These are phyloP conservation scores for Taphrina betulina DNA, from an alignment of 1,139 yeast genomes.

Conservation along the genomic window DNA sequence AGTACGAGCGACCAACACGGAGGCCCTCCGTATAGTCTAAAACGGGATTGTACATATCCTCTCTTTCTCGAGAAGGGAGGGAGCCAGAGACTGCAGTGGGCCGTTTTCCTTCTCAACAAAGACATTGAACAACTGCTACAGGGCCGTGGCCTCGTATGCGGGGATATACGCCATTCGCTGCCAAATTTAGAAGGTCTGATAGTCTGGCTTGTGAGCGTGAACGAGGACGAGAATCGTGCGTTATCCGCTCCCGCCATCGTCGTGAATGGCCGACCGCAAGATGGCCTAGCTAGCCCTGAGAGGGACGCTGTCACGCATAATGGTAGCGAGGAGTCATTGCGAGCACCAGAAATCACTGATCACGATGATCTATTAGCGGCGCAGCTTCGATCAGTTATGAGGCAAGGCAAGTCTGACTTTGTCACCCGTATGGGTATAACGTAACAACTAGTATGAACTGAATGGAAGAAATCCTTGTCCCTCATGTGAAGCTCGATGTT, in stretches of 20 bases:
- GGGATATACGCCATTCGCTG: conserved; percentile 46
- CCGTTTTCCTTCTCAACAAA: conserved; percentile 51
- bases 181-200: conserved; percentile 48
- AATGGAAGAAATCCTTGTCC: no score
- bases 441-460: no score
- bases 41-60: conserved; percentile 45
- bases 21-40: conserved; percentile 26
- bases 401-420: not conserved
- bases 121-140: conserved; percentile 55
- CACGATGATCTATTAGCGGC: conserved; percentile 19
- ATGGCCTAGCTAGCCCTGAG: no score
- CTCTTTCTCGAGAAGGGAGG: conserved; percentile 53
- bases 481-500: no score
- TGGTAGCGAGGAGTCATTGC: no score
- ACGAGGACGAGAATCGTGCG: conserved; percentile 23
- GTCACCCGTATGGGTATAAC: no score
- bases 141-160: conserved; percentile 43
- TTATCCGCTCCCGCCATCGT: no score
- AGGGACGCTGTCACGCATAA: no score
- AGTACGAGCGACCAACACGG: conserved; percentile 6
- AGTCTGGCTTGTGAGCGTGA: conserved; percentile 37
- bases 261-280: no score
- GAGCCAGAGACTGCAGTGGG: conserved; percentile 55
- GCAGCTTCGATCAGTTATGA: not conserved
- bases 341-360: conserved; percentile 1